Percentiles rank a stretch among this genome's conserved stretches.
phyloP scores from a whole-genome alignment of 2,329 filamentous ascomycete species.

The Neurospora crassa region DNA sequence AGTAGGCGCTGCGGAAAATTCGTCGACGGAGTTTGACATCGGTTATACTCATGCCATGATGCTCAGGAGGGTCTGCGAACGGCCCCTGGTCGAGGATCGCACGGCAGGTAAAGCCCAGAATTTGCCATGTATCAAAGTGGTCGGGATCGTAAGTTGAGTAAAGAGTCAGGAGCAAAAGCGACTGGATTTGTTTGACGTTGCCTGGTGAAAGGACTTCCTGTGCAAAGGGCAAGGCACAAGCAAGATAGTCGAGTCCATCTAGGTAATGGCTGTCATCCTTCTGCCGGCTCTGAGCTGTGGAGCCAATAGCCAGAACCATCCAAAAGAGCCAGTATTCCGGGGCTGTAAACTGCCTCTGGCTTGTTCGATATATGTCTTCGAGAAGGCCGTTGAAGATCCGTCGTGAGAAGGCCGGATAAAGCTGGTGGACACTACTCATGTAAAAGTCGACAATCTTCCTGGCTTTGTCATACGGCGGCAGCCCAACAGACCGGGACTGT shows the following conservation, averaged over 20 bases:
- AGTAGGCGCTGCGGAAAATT: slow-evolving; percentile 86
- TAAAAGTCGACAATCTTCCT: slow-evolving; percentile 71
- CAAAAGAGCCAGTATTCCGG: slow-evolving; percentile 81
- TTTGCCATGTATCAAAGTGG: slow-evolving; percentile 89
- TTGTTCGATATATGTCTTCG: slow-evolving; percentile 70
- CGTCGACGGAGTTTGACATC: slow-evolving; percentile 69
- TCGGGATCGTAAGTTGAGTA: slow-evolving; percentile 85
- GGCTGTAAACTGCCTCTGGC: slow-evolving; percentile 50
- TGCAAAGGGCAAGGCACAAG: slow-evolving; percentile 62
- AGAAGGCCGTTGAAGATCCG: slow-evolving; percentile 67
- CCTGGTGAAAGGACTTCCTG: slow-evolving; percentile 80
- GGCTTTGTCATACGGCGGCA: slow-evolving; percentile 64
- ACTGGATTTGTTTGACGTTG: slow-evolving; percentile 77
- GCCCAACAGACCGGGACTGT: slow-evolving; percentile 43
- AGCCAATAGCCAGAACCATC: slow-evolving; percentile 80
- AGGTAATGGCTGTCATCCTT: slow-evolving; percentile 55
- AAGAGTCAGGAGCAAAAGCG: slow-evolving; percentile 73
- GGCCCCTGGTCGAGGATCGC: slow-evolving; percentile 83
- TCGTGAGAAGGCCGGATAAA: slow-evolving; percentile 78
- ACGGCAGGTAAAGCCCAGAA: slow-evolving; percentile 82
- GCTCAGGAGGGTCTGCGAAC: slow-evolving; percentile 78
- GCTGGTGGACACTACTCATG: slow-evolving; percentile 67
- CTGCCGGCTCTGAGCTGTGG: slow-evolving; percentile 60
- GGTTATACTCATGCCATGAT: slow-evolving; percentile 55
- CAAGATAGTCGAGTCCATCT: slow-evolving; percentile 46